These are phyloP conservation scores for Pulveroboletus sp. DNA, from an alignment of 768 basidiomycete species.

Conservation along the genomic window DNA sequence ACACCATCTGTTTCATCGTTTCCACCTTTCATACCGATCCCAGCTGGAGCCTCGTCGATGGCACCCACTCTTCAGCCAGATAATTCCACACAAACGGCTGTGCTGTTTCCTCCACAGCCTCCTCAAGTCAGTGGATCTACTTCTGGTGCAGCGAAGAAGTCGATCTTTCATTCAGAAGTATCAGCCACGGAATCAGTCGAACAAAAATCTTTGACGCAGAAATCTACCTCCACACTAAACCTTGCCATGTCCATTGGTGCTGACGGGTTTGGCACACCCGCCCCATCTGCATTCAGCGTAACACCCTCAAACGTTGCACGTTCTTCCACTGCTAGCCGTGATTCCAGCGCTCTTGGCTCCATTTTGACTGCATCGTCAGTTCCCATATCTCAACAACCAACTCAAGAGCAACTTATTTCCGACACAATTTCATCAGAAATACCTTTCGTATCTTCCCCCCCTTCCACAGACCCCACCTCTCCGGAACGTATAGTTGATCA, in stretches of 20 bases:
- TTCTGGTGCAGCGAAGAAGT: neutral
- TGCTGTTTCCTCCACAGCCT: neutral
- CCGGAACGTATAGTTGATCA: conserved; percentile 7
- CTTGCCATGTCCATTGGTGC: neutral
- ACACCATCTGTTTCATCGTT: neutral
- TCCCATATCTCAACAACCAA: neutral
- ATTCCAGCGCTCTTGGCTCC: neutral
- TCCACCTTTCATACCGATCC: neutral
- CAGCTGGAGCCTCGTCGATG: neutral
- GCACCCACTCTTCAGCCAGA: neutral
- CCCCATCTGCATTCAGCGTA: neutral
- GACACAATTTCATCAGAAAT: neutral
- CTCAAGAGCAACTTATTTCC: neutral
- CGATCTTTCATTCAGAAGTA: conserved; percentile 3
- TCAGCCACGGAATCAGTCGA: conserved; percentile 12
- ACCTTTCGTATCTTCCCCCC: conserved; percentile 14
- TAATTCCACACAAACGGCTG: neutral
- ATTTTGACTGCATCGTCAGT: neutral
- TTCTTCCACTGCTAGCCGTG: neutral
- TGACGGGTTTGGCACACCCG: neutral
- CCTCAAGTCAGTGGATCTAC: neutral
- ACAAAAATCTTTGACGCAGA: conserved; percentile 12
- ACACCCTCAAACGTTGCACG: neutral
- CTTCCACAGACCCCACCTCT: conserved; percentile 7
- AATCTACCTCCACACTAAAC: conserved; percentile 10